Percentiles rank a stretch among this genome's conserved stretches.
Conservation (phyloP, 2,329 filamentous ascomycete species). For the Calonectria pseudoturangicola region DNA sequence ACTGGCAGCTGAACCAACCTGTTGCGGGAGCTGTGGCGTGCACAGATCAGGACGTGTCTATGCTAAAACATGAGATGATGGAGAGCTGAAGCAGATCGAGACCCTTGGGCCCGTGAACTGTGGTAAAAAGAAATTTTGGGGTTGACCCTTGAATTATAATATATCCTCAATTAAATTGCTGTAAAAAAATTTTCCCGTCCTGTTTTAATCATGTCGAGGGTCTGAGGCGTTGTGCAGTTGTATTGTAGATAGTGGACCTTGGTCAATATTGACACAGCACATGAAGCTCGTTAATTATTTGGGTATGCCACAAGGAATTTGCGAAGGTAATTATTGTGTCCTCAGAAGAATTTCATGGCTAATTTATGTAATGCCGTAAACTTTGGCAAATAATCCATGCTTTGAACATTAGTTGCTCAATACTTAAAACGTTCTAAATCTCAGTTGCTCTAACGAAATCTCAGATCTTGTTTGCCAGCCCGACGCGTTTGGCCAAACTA, state of each 20-base stretch:
- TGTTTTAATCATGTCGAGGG: background rate
- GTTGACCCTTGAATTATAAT: background rate
- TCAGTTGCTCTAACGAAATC: no score
- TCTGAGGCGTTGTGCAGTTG: background rate
- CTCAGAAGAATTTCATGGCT: background rate
- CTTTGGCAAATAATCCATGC: no score
- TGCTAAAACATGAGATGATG: slow-evolving; percentile 25
- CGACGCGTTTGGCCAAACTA: no score
- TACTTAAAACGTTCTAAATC: no score
- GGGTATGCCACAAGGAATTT: background rate
- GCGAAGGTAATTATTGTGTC: background rate
- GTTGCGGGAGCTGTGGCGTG: background rate
- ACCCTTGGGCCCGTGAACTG: background rate
- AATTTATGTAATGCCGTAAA: no score
- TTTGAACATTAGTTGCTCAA: no score
- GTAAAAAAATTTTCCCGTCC: background rate
- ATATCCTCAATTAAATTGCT: background rate
- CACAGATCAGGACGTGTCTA: slow-evolving; percentile 17
- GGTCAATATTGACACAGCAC: background rate
- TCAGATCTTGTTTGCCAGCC: no score
- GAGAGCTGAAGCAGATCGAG: background rate
- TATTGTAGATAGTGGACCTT: background rate
- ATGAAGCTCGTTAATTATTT: background rate
- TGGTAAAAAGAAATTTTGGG: no score
- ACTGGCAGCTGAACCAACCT: no score